Evolutionary conservation across 208 protist genomes (phyloP).

Genomic region (Leishmania lainsoni): DNA sequence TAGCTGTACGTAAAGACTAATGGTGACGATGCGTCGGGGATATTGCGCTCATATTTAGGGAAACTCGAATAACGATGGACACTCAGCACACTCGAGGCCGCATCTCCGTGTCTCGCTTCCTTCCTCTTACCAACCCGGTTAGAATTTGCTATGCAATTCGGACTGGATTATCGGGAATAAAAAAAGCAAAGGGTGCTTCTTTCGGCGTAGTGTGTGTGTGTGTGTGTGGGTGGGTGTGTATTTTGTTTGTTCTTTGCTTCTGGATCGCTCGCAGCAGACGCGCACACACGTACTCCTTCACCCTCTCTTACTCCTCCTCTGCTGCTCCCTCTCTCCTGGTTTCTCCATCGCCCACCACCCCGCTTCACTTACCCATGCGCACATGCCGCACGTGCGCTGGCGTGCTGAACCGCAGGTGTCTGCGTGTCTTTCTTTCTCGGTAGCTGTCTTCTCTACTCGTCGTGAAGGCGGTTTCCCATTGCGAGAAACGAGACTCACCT

Average conservation of each 20-base stretch:
- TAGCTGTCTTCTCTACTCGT: neutral
- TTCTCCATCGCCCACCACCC: neutral
- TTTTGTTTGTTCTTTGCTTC: neutral
- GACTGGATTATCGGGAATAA: neutral
- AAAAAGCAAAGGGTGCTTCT: neutral
- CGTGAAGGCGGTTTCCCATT: neutral
- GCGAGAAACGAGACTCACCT: neutral
- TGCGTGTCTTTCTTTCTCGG: neutral
- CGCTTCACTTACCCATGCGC: neutral
- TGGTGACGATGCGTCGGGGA: neutral
- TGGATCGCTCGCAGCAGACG: neutral
- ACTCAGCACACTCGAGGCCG: neutral
- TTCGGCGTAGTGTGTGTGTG: neutral
- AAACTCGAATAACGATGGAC: neutral
- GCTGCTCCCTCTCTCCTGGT: neutral
- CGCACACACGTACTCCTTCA: neutral
- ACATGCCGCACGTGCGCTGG: neutral
- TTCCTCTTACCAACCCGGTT: neutral
- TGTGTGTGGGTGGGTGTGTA: neutral
- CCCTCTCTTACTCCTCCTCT: neutral
- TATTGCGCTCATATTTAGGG: neutral
- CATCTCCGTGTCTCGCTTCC: neutral
- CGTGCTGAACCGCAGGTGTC: neutral
- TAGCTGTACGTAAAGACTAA: neutral
- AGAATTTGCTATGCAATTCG: neutral